Evolutionary conservation across 257 asterid species (phyloP).

Genomic region (Jacaranda mimosifolia): DNA sequence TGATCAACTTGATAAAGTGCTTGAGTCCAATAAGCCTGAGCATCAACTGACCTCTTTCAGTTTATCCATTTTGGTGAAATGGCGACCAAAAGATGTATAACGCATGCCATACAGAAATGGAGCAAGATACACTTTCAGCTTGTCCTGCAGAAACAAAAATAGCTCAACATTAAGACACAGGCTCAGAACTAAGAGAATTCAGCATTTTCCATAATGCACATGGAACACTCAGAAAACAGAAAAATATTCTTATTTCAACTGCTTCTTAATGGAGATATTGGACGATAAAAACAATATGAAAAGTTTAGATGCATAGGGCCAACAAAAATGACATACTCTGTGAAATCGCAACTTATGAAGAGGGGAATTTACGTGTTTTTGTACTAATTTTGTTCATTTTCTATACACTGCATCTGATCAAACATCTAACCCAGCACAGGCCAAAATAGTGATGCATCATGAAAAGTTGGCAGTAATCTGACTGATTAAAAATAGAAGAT

Average conservation of each 20-base stretch:
- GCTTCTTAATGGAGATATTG: background rate
- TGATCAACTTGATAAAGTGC: too few species aligned
- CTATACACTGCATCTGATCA: background rate
- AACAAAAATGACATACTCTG: background rate
- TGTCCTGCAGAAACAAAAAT: slow-evolving; percentile 60
- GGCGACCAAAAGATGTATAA: slow-evolving; percentile 96
- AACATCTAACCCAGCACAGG: slow-evolving; percentile 19
- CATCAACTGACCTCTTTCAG: slow-evolving; percentile 71
- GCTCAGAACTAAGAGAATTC: background rate
- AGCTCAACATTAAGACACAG: slow-evolving; percentile 11
- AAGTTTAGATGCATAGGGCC: slow-evolving; percentile 3
- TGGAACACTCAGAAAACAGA: background rate
- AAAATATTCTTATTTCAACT: slow-evolving; percentile 1
- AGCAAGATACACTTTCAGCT: slow-evolving; percentile 74
- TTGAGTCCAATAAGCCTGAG: background rate
- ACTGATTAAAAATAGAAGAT: background rate
- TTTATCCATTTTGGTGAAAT: slow-evolving; percentile 83
- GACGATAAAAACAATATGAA: background rate
- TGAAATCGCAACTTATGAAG: background rate
- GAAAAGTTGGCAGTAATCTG: background rate
- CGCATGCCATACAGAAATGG: slow-evolving; percentile 87
- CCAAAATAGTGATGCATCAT: background rate
- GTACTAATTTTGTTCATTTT: background rate
- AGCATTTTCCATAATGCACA: background rate
- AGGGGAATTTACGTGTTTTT: background rate